A percentile compares a stretch with the other conserved stretches of the same genome.
phyloP scores from a whole-genome alignment of 495 filamentous ascomycete genomes.

The Massariosphaeria phaeospora region DNA sequence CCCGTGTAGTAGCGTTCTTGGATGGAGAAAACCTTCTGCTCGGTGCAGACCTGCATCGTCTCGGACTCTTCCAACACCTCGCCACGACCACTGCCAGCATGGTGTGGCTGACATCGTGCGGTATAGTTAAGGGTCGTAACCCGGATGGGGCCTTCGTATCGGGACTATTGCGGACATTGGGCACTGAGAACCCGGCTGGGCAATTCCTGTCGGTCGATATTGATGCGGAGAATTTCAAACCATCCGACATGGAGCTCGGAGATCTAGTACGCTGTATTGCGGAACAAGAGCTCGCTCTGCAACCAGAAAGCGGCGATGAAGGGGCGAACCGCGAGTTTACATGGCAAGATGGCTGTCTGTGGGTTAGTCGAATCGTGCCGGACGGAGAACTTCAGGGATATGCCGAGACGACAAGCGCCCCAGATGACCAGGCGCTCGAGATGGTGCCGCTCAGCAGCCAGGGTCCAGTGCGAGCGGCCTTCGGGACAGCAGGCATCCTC shows the following conservation, averaged over 20 bases:
- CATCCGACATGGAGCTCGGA: background rate
- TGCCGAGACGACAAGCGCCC: background rate
- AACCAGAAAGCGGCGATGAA: slow-evolving; percentile 1
- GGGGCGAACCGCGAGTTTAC: slow-evolving; percentile 30
- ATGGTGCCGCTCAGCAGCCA: slow-evolving; percentile 19
- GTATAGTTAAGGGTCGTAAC: slow-evolving; percentile 26
- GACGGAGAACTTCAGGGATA: slow-evolving; percentile 12
- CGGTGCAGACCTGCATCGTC: slow-evolving; percentile 6
- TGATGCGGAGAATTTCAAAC: slow-evolving; percentile 20
- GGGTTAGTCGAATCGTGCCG: slow-evolving; percentile 35
- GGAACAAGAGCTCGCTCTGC: slow-evolving; percentile 14
- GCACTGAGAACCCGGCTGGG: slow-evolving; percentile 24
- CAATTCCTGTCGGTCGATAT: slow-evolving; percentile 25
- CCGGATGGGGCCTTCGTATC: slow-evolving; percentile 22
- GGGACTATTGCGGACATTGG: slow-evolving; percentile 26
- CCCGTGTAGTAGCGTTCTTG: slow-evolving; percentile 29
- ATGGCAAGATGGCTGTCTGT: slow-evolving; percentile 38
- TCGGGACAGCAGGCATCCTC: slow-evolving; percentile 17
- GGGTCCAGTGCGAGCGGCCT: slow-evolving; percentile 1
- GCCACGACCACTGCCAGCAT: slow-evolving; percentile 17
- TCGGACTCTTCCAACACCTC: slow-evolving; percentile 32
- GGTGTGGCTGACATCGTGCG: slow-evolving; percentile 17
- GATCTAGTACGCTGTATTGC: slow-evolving; percentile 22
- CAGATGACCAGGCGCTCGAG: slow-evolving; percentile 17
- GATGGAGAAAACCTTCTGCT: slow-evolving; percentile 19